Evolutionary conservation across 257 asterid species (phyloP).

Genomic region (Gentiana macrophylla): DNA sequence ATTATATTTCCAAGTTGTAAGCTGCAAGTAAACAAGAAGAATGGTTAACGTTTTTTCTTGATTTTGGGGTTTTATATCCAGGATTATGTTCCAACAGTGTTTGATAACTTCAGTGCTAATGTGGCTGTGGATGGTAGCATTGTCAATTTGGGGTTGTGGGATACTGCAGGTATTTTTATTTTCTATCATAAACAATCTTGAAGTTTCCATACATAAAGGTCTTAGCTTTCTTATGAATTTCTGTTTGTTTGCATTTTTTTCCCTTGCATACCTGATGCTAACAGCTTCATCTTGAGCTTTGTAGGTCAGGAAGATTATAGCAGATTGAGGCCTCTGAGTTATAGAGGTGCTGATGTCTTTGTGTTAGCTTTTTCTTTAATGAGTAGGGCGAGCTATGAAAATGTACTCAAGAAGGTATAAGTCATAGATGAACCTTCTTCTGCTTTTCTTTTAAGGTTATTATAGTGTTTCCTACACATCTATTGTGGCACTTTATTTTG

Average conservation of each 20-base stretch:
- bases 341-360: conserved; percentile 90
- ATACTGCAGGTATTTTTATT: conserved; percentile 61
- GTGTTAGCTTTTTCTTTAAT: conserved; percentile 87
- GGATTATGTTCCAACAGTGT: conserved; percentile 92
- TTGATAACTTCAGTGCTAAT: conserved; percentile 88
- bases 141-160: conserved; percentile 93
- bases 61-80: conserved; percentile 14
- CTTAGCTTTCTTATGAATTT: conserved; percentile 4
- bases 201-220: neutral
- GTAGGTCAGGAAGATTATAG: conserved; percentile 93
- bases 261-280: conserved; percentile 2
- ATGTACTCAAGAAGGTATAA: conserved; percentile 82
- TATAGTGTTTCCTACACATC: too few relatives aligned
- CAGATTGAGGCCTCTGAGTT: conserved; percentile 94
- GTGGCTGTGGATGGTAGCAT: conserved; percentile 91
- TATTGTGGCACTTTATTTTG: too few relatives aligned
- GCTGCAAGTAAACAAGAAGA: too few relatives aligned
- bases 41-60: neutral
- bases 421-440: conserved; percentile 1
- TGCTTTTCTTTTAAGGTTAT: too few relatives aligned
- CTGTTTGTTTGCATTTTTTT: neutral
- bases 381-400: conserved; percentile 91
- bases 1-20: too few relatives aligned
- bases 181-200: conserved; percentile 4
- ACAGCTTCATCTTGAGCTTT: conserved; percentile 7